Evolutionary conservation across 768 basidiomycete species (phyloP).

Genomic region (Boletus patriciae): DNA sequence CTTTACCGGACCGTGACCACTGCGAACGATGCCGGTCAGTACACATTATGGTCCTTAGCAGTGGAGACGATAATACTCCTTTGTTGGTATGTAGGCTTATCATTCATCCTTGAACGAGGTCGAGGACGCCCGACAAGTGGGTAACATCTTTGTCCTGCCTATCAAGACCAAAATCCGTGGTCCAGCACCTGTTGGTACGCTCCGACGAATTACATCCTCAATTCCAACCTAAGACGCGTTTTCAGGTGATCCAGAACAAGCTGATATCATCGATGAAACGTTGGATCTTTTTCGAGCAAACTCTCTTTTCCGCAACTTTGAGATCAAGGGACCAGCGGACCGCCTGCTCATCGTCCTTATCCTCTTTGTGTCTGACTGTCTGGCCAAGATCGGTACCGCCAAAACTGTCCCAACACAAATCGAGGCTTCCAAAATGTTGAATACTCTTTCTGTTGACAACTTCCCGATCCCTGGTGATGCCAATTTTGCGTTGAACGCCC

Average conservation of each 20-base stretch:
- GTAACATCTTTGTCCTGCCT: conserved; percentile 87
- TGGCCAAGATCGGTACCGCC: conserved; percentile 79
- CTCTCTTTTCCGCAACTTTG: conserved; percentile 98
- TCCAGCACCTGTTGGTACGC: conserved; percentile 78
- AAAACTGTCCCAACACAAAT: conserved; percentile 71
- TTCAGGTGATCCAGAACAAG: conserved; percentile 71
- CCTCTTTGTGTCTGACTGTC: conserved; percentile 96
- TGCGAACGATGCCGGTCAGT: conserved; percentile 54
- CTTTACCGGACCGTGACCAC: conserved; percentile 14
- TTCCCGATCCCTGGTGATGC: conserved; percentile 96
- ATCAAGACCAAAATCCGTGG: conserved; percentile 91
- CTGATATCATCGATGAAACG: conserved; percentile 94
- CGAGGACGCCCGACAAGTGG: conserved; percentile 76
- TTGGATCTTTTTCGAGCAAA: conserved; percentile 97
- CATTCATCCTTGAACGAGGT: conserved; percentile 92
- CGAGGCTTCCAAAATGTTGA: conserved; percentile 84
- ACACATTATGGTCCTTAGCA: not conserved
- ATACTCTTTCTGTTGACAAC: conserved; percentile 89
- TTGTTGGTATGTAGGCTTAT: conserved; percentile 67
- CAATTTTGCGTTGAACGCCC: conserved; percentile 87
- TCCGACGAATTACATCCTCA: conserved; percentile 2
- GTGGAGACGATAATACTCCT: not conserved
- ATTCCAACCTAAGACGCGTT: conserved; percentile 12
- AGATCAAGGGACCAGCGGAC: conserved; percentile 98
- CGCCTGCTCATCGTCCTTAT: conserved; percentile 95